Evolutionary conservation across 1,284 basidiomycete genomes (phyloP).

Genomic region (Cystobasidium pallidum): DNA sequence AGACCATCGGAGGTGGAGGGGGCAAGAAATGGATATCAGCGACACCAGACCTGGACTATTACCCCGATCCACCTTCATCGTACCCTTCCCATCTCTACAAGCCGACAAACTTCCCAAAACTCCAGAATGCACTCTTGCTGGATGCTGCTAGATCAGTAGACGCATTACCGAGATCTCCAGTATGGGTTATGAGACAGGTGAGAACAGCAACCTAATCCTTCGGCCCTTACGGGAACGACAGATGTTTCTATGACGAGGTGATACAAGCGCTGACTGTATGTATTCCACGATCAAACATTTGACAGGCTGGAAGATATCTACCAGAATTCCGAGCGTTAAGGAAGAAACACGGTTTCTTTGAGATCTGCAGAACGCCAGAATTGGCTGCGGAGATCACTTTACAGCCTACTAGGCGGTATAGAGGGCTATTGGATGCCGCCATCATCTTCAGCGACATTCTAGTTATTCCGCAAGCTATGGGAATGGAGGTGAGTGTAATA

Average conservation of each 20-base stretch:
- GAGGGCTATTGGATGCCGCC: constrained; percentile 81
- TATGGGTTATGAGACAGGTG: constrained; percentile 97
- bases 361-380: constrained; percentile 83
- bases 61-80: constrained; percentile 31
- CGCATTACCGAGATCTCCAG: constrained; percentile 69
- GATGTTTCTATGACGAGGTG: too few species aligned
- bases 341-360: constrained; percentile 85
- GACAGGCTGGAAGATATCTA: constrained; percentile 44
- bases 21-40: constrained; percentile 27
- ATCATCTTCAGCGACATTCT: constrained; percentile 96
- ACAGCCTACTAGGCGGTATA: constrained; percentile 85
- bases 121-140: constrained; percentile 38
- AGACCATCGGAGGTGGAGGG: constrained; percentile 15
- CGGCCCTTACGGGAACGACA: too few species aligned
- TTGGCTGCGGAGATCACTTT: constrained; percentile 84
- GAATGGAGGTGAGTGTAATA: constrained; percentile 67
- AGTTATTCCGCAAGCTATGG: constrained; percentile 92
- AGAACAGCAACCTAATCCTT: too few species aligned
- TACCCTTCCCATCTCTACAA: constrained; percentile 33
- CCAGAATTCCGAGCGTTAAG: constrained; percentile 70
- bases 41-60: constrained; percentile 16
- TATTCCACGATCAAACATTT: too few species aligned
- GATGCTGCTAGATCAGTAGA: constrained; percentile 21
- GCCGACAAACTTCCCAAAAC: constrained; percentile 35
- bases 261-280: constrained; percentile 59